A percentile compares a stretch with the other conserved stretches of the same genome.
These are phyloP conservation scores for Letharia columbiana DNA, from an alignment of 495 filamentous ascomycete genomes.

Conservation along the genomic window DNA sequence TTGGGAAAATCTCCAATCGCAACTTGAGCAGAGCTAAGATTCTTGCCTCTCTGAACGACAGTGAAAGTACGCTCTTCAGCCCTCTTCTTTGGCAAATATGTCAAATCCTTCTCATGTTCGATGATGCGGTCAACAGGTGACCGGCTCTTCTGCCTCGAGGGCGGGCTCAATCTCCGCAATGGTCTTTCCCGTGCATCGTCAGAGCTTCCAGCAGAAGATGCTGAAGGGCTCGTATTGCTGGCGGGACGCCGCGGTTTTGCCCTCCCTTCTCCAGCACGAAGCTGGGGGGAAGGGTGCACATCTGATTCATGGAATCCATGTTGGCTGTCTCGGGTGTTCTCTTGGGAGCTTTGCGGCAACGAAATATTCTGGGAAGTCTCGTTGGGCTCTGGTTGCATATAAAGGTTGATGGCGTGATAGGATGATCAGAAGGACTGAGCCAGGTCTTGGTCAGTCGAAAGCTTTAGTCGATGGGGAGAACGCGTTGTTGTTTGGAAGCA, in stretches of 20 bases:
- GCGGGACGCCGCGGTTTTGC: slow-evolving; percentile 20
- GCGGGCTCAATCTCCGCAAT: slow-evolving; percentile 29
- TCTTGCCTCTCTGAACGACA: slow-evolving; percentile 46
- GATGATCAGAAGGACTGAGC: slow-evolving; percentile 57
- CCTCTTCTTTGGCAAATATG: slow-evolving; percentile 37
- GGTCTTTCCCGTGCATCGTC: slow-evolving; percentile 29
- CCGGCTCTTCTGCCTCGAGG: slow-evolving; percentile 28
- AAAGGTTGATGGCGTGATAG: slow-evolving; percentile 46
- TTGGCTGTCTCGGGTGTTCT: slow-evolving; percentile 47
- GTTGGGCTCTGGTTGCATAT: slow-evolving; percentile 83
- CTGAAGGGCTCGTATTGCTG: slow-evolving; percentile 19
- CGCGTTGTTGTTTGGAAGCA: not conserved
- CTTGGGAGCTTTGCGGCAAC: slow-evolving; percentile 37
- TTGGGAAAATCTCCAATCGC: slow-evolving; percentile 65
- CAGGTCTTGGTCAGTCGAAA: slow-evolving; percentile 35
- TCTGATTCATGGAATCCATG: slow-evolving; percentile 60
- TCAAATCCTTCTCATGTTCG: slow-evolving; percentile 62
- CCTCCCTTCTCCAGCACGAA: slow-evolving; percentile 24
- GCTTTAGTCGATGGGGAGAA: not conserved
- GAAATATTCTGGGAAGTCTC: slow-evolving; percentile 49
- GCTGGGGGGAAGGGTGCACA: slow-evolving; percentile 31
- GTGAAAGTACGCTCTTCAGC: slow-evolving; percentile 48
- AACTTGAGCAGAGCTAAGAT: slow-evolving; percentile 38
- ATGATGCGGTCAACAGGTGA: slow-evolving; percentile 54
- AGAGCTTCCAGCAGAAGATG: slow-evolving; percentile 29